Evolutionary conservation across 306 rosid species (phyloP), one percentile per base, ranked within the genome.

Genomic region (Vigna nakashimae): DNA sequence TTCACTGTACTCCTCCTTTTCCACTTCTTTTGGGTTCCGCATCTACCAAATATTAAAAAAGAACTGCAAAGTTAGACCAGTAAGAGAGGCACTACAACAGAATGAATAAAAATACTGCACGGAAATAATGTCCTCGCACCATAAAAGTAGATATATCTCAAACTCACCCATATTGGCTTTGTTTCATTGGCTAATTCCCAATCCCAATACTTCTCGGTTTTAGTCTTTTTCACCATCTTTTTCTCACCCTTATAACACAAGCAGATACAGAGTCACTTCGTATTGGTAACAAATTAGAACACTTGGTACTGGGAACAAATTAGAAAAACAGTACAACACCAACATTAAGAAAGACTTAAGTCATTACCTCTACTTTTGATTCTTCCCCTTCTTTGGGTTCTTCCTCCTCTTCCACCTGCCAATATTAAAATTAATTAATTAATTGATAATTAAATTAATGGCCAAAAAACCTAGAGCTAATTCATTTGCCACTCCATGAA

Each of bases 401-500:
- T 84, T 92, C 98, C 87, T 89, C 99, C 89, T 96, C 99, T 90
- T 96, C 99, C 40, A 96, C 98, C 99, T 96, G 88, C 9, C 71
- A 79, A 76, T 59, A 67, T 34, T 67, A 70, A 79, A 80, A 24
- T 73, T 72, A 10, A 58, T 65, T 65, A 9, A 64, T 36, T 38
- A 46, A 6, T 1, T 1, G 9, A 22, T 45, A 9, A 42, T 9
- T 42, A 12, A 67, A 34, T 72, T 62, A 77, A 11, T 10, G 72
- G 66, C 16, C 16, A 8, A 68, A 7, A 36, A 5, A 51, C 30
- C 16, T 59, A 18, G 40, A 74, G 42, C n/a, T 28, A 3, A 53
- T 32, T 56, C 14, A 73, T 24, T 66, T 57, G 13, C 22, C 28
- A 64, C 18, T 55, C 65, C 45, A 46, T 4, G 5, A 7, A 22